Conservation (phyloP, 2,329 filamentous ascomycete species). For the Colletotrichum coccodes region DNA sequence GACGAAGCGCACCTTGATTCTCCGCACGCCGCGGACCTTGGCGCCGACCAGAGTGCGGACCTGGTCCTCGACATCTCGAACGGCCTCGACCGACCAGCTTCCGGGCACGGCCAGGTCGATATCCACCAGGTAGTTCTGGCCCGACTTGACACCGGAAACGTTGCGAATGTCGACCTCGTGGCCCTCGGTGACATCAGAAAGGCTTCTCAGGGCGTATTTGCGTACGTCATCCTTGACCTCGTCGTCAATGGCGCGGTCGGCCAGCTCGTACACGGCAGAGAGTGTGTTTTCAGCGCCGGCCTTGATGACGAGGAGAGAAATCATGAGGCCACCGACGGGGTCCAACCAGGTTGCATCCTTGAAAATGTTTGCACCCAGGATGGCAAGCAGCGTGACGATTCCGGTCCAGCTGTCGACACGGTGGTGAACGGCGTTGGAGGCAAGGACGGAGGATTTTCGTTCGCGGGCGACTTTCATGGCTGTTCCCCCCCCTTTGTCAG, state of each 20-base stretch:
- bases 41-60: constrained; percentile 78
- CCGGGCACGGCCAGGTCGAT: constrained; percentile 85
- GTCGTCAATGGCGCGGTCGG: constrained; percentile 88
- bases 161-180: constrained; percentile 77
- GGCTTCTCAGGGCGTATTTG: constrained; percentile 69
- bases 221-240: constrained; percentile 81
- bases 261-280: constrained; percentile 84
- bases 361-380: constrained; percentile 88
- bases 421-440: constrained; percentile 96
- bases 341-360: constrained; percentile 91
- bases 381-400: constrained; percentile 89
- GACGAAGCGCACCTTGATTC: constrained; percentile 86
- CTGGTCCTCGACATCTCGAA: constrained; percentile 75
- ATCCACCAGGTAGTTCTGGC: constrained; percentile 95
- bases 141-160: constrained; percentile 91
- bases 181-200: constrained; percentile 64
- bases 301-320: constrained; percentile 92
- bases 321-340: constrained; percentile 90
- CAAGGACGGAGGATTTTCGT: constrained; percentile 93
- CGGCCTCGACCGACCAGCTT: constrained; percentile 78
- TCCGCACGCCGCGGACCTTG: constrained; percentile 85
- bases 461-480: constrained; percentile 95
- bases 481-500: constrained; percentile 45
- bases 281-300: constrained; percentile 89
- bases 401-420: constrained; percentile 95